Base-by-base conservation (phyloP, 2,329 filamentous ascomycete species). In the Fusarium sp. region DNA sequence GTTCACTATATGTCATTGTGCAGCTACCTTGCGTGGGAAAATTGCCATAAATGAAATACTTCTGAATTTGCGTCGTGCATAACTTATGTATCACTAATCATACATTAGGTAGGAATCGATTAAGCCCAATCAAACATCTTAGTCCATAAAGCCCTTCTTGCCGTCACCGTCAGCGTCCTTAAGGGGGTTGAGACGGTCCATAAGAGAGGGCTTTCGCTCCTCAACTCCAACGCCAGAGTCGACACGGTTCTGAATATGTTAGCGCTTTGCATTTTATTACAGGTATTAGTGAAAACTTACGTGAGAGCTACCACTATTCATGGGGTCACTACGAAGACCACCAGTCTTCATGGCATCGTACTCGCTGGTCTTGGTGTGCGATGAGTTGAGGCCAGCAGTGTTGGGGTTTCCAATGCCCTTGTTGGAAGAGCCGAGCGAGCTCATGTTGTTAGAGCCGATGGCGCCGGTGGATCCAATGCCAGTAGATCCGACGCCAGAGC, bases 151-250 rank as follows among this genome's bases (percentile, higher is more conserved):
- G 0, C 66, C 66, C 52, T 69, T 67, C 63, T 70, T 67, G 26
- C 68, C 64, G 22, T 68, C 67, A 28, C 61, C 54, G 28, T 70
- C 67, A 19, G 68, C 45, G 10, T 69, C 68, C 51, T 64, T 70
- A 19, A 67, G 40, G 1, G 61, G 67, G 42, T 69, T 69, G 8
- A 64, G 46, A 12, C 61, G 67, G 4, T 69, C 67, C 19, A 68
- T 31, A n/a, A 69, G 15, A 4, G 64, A 64, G 1, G 64, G 64
- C 39, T 69, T 69, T 28, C 26, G 28, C 1, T 7, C 34, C 7
- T 47, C 31, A 34, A 53, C 43, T 6, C 39, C 52, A 24, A 65
- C 53, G 3, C 65, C 60, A 43, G 62, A 65, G 10, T 58, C 60
- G 11, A n/a, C 45, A 4, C 57, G 66, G 6, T 19, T 22, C 65